Conservation (phyloP, 73 alveolate species). For the Symbiodinium pilosum region DNA sequence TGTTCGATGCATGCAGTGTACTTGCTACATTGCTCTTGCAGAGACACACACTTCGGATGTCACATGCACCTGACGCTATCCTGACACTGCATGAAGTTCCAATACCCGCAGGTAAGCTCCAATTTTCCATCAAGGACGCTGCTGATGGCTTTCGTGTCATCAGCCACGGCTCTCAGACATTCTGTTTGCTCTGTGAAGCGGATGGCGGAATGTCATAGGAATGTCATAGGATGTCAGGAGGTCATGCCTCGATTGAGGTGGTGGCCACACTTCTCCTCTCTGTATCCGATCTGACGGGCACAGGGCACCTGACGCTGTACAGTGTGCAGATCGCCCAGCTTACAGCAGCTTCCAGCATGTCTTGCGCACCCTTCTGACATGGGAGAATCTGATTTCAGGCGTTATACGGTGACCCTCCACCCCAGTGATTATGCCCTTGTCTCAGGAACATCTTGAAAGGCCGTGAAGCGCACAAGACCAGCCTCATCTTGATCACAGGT, state of each 20-base stretch:
- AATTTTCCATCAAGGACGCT: conserved; percentile 48
- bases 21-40: no score
- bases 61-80: background rate
- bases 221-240: background rate
- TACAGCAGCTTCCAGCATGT: background rate
- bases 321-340: background rate
- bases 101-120: conserved; percentile 50
- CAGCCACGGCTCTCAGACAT: no score
- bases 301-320: conserved; percentile 81
- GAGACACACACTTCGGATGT: background rate
- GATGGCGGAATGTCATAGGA: background rate
- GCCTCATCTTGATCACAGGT: background rate
- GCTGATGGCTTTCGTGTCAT: conserved; percentile 72
- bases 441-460: background rate
- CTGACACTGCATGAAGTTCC: no score
- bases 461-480: background rate
- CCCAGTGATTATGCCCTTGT: conserved; percentile 48
- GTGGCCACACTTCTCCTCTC: conserved; percentile 67
- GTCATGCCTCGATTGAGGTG: background rate
- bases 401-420: conserved; percentile 59
- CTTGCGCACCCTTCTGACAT: background rate
- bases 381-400: background rate
- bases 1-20: no score
- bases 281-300: conserved; percentile 65
- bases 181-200: no score